phyloP scores from a whole-genome alignment of 257 asterid species.

The Solanum raphanifolium region DNA sequence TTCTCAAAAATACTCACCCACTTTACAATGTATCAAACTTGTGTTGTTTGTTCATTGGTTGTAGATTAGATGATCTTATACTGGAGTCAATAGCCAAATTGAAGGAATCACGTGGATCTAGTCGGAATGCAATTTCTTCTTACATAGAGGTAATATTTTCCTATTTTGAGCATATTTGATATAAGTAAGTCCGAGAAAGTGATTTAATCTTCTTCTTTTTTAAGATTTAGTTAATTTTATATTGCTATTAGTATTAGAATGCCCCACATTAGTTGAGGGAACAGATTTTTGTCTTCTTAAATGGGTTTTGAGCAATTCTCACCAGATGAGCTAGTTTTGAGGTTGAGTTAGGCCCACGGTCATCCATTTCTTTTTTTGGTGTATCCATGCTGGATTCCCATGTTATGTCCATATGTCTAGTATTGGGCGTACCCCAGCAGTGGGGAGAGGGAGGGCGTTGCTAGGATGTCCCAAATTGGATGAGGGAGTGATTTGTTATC shows the following conservation, averaged over 20 bases:
- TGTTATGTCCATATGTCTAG: not conserved
- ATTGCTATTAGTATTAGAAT: not conserved
- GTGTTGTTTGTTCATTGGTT: constrained; percentile 8
- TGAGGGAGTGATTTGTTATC: not conserved
- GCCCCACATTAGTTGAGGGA: not conserved
- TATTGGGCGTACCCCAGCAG: not conserved
- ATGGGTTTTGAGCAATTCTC: not conserved
- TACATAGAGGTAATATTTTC: constrained; percentile 59
- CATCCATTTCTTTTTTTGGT: not conserved
- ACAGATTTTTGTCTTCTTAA: not conserved
- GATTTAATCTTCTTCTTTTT: not conserved
- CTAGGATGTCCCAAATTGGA: not conserved
- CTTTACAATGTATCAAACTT: not conserved
- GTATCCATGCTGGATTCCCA: not conserved
- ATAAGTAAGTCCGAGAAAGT: not conserved
- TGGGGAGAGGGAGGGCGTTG: not conserved
- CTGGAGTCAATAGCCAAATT: constrained; percentile 77
- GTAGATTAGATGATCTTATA: constrained; percentile 65
- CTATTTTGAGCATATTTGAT: not conserved
- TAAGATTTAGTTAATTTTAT: not conserved
- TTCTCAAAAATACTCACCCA: not conserved
- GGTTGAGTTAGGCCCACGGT: not conserved
- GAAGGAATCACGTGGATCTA: constrained; percentile 93
- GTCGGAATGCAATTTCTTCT: constrained; percentile 45
- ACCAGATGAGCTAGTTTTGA: not conserved